Evolutionary conservation across 352 stramenopile species (phyloP).

Genomic region (Paralagenidium karlingii): DNA sequence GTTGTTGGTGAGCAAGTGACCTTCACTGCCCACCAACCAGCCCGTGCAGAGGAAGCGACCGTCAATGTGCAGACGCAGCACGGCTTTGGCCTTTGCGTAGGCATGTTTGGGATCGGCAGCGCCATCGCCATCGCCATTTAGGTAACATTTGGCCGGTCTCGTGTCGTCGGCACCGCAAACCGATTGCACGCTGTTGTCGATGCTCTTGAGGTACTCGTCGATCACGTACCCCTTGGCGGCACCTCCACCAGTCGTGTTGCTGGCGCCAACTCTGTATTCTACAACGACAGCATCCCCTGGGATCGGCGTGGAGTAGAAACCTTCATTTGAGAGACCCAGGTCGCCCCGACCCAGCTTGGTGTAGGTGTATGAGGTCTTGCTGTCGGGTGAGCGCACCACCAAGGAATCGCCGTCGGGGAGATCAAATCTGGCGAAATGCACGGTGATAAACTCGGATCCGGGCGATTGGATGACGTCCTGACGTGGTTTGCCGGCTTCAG

Average conservation of each 20-base stretch:
- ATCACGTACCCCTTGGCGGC: slow-evolving; percentile 14
- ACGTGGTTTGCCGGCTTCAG: slow-evolving; percentile 1
- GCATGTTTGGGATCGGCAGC: slow-evolving; percentile 10
- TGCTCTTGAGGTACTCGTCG: slow-evolving; percentile 16
- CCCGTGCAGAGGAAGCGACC: slow-evolving; percentile 22
- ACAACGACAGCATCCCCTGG: slow-evolving; percentile 10
- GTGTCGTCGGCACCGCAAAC: slow-evolving; percentile 20
- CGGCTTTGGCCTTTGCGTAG: slow-evolving; percentile 11
- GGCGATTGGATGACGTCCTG: slow-evolving; percentile 7
- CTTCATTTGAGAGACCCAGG: slow-evolving; percentile 9
- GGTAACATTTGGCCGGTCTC: slow-evolving; percentile 18
- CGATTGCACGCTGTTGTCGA: slow-evolving; percentile 2
- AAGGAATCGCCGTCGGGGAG: slow-evolving; percentile 16
- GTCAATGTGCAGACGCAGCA: slow-evolving; percentile 20
- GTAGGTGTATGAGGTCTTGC: slow-evolving; percentile 12
- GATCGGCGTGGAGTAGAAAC: slow-evolving; percentile 20
- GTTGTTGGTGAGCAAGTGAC: slow-evolving; percentile 28
- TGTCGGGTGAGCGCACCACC: slow-evolving; percentile 9
- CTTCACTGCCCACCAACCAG: slow-evolving; percentile 25
- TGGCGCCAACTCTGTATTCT: slow-evolving; percentile 10
- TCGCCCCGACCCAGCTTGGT: slow-evolving; percentile 12
- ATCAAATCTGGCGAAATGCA: slow-evolving; percentile 26
- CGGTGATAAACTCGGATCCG: slow-evolving; percentile 19
- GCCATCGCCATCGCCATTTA: too few species aligned
- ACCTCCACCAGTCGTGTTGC: not conserved